phyloP scores from a whole-genome alignment of 306 rosid species.

The Begonia masoniana region DNA sequence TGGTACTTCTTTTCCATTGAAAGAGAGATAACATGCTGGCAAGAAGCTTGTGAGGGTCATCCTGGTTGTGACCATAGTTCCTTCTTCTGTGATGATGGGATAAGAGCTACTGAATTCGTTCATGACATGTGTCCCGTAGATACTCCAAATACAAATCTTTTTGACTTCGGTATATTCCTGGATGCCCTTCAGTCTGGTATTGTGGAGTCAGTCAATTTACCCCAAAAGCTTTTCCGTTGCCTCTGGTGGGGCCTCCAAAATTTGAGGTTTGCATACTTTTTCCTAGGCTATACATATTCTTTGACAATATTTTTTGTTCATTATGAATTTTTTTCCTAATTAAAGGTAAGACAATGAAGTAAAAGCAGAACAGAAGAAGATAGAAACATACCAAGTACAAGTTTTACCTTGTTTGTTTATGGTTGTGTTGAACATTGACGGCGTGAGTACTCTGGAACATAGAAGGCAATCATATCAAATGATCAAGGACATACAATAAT shows the following conservation, averaged over 20 bases:
- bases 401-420: no score
- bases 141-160: not conserved
- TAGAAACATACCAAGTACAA: not conserved
- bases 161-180: slow-evolving; percentile 8
- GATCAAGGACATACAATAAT: no score
- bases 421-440: no score
- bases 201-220: not conserved
- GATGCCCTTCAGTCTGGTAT: not conserved
- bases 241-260: slow-evolving; percentile 2
- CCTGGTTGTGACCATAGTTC: not conserved
- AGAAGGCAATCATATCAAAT: no score
- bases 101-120: not conserved
- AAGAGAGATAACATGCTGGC: slow-evolving; percentile 13
- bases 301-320: not conserved
- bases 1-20: slow-evolving; percentile 15
- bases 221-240: not conserved
- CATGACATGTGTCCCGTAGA: not conserved
- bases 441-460: no score
- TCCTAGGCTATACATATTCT: not conserved
- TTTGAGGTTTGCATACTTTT: not conserved
- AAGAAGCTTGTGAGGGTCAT: not conserved
- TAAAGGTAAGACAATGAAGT: not conserved
- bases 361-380: not conserved
- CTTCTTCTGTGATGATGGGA: not conserved
- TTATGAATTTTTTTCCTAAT: not conserved